Base-by-base conservation (phyloP, 331 rosid genomes). In the Prunus yedoensis region DNA sequence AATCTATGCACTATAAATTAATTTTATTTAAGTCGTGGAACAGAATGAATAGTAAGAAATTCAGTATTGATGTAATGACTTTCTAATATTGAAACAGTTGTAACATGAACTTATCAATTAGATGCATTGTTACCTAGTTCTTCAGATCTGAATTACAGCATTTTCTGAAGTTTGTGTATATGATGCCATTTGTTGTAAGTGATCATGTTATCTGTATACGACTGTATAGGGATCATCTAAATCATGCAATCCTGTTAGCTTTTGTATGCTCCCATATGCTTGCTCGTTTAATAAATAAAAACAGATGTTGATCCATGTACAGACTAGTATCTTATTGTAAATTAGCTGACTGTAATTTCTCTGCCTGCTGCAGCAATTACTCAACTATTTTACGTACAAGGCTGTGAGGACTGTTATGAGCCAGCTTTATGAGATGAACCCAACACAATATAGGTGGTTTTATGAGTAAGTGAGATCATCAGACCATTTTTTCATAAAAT, bases 361-460 rank as follows among this genome's bases (percentile, higher is more conserved):
- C 57, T 78, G 74, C 70, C 52, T 77, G 85, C 52, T 77, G 85
- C 96, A 94, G 99, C 99, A 92, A 94, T 3, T 92, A 68, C 87
- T 94, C 86, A 94, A 92, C 81, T 94, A 94, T 78, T 94, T 94
- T 87, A 94, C 99, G 10, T 83, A 83, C 82, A 92, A 92, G 84
- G 99, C 99, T 74, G 99, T 89, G 85, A 88, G 97, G 91, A 94
- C 97, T 53, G 97, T 94, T 63, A 85, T 94, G 83, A 90, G 83
- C 82, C 99, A 94, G 80, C 79, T 94, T 43, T 88, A 94, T 76
- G 99, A 94, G 86, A 94, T 94, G 97, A 94, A 94, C 12, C 99
- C 99, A 1, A 92, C 96, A 5, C 84, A 90, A 45, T 92, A 94
- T 81, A 88, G 89, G 66, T 94, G 96, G 96, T 83, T 94, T 68